A percentile compares a stretch with the other conserved stretches of the same genome.
phyloP scores from a whole-genome alignment of 306 rosid species.

The Gynostemma pentaphyllum region DNA sequence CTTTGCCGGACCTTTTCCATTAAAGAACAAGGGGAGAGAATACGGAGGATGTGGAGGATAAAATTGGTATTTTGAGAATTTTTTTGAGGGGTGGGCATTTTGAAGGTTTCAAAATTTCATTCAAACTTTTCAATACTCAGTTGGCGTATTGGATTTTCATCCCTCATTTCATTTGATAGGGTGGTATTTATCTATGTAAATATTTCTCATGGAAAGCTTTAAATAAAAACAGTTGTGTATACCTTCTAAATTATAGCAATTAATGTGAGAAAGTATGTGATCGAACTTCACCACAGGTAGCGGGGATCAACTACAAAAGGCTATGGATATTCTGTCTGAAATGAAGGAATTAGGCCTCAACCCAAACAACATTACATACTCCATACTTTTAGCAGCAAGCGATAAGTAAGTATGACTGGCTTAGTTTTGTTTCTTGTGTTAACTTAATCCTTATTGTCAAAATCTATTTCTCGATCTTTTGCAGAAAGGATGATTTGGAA shows the following conservation, averaged over 20 bases:
- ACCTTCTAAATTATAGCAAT: background rate
- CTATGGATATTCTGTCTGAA: slow-evolving; percentile 68
- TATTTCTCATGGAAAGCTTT: no score
- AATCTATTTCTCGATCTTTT: slow-evolving; percentile 9
- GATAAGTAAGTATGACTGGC: slow-evolving; percentile 49
- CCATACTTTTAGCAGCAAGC: slow-evolving; percentile 68
- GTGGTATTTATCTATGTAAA: no score
- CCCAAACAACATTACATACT: slow-evolving; percentile 83
- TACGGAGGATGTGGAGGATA: no score
- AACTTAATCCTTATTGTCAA: slow-evolving; percentile 7
- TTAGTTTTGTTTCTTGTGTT: background rate
- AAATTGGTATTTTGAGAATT: no score
- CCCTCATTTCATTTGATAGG: no score
- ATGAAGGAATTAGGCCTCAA: slow-evolving; percentile 65
- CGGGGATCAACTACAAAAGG: slow-evolving; percentile 75
- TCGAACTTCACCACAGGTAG: slow-evolving; percentile 51
- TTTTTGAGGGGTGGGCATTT: no score
- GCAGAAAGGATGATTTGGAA: slow-evolving; percentile 67
- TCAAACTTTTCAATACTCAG: no score
- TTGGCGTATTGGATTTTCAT: no score
- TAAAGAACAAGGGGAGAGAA: no score
- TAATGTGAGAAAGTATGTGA: slow-evolving; percentile 3
- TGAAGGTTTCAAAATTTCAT: no score
- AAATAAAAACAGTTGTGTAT: no score
- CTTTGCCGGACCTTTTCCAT: no score